Base-by-base conservation (phyloP, 78 protist species). In the Dictyostelium discoideum region DNA sequence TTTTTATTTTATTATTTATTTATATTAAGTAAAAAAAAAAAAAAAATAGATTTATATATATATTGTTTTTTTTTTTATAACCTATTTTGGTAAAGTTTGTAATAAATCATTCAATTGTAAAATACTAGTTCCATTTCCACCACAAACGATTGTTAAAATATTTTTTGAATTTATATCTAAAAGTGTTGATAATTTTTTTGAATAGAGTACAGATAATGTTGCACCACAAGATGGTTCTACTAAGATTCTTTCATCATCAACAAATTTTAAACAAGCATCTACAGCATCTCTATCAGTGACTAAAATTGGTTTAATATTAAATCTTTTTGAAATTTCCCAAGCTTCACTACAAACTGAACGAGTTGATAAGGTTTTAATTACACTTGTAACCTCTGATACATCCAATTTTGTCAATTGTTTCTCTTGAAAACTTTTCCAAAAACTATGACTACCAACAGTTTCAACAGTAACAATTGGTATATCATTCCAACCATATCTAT, bases 151-250 rank as follows among this genome's bases (percentile, higher is more conserved):
- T 3, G 63, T 14, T 24, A 84, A 50, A 84, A 92, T 92, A 74
- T 86, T 92, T 60, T 85, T 86, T 63, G 96, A 57, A 37, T 84
- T 92, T 29, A 92, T 8, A 6, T 72, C n/a, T 46, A 81, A 39
- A 11, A 92, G 42, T 73, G 72, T 85, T 32, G 65, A 50, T 40
- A 44, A 24, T 32, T 26, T 32, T 74, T 85, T 50, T 32, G 37
- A 32, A 44, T 85, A 85, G 9, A 92, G 39, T 3, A 60, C 73
- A 32, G 97, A 92, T 29, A 96, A 22, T 40, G 92, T 32, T 5
- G 97, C 97, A 4, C 96, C 97, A 50, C 97, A 96, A 5, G 97
- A 92, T 11, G 97, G 96, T 54, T 96, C 97, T 1, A 96, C 96
- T 24, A 96, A 85, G 3, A 92, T 80, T 22, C 96, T 54, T 40